A percentile compares a stretch with the other conserved stretches of the same genome.
Conservation (phyloP, 2,329 filamentous ascomycete genomes). For the Beauveria medogensis region DNA sequence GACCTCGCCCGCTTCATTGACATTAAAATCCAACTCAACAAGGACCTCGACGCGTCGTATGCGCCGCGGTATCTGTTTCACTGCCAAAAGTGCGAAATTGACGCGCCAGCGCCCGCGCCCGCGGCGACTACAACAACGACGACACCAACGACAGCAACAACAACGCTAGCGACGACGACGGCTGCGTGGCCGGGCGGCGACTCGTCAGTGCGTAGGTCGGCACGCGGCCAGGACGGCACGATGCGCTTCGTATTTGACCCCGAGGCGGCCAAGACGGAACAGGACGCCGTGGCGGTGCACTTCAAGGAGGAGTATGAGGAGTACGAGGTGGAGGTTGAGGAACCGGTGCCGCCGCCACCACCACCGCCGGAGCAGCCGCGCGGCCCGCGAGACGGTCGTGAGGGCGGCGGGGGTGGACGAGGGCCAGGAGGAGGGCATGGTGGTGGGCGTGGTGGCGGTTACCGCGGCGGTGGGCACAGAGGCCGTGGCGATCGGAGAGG, state of each 20-base stretch:
- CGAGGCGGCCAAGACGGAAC: slow-evolving; percentile 65
- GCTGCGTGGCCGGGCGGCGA: slow-evolving; percentile 28
- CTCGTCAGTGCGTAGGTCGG: slow-evolving; percentile 22
- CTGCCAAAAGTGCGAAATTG: slow-evolving; percentile 43
- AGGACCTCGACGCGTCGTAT: slow-evolving; percentile 59
- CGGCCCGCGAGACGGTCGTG: slow-evolving; percentile 7
- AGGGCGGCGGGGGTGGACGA: slow-evolving; percentile 11
- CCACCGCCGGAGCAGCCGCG: slow-evolving; percentile 20
- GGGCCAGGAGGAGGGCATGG: slow-evolving; percentile 13
- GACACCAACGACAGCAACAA: slow-evolving; percentile 18
- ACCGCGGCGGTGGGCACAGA: slow-evolving; percentile 14
- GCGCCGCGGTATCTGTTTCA: slow-evolving; percentile 57
- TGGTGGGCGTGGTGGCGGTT: slow-evolving; percentile 14
- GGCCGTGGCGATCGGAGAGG: slow-evolving; percentile 24
- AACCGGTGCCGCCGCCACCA: slow-evolving; percentile 34
- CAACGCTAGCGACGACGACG: slow-evolving; percentile 23
- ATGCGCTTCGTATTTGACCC: slow-evolving; percentile 85
- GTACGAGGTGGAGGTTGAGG: slow-evolving; percentile 70
- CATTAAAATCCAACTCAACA: slow-evolving; percentile 79
- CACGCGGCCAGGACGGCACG: slow-evolving; percentile 57
- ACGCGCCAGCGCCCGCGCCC: slow-evolving; percentile 18
- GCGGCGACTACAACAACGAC: slow-evolving; percentile 13
- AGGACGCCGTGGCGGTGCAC: slow-evolving; percentile 56
- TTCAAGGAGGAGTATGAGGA: slow-evolving; percentile 70
- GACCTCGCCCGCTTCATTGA: slow-evolving; percentile 73